Evolutionary conservation across 805 yeast genomes (phyloP).

Genomic region (Suhomyces canberraensis): DNA sequence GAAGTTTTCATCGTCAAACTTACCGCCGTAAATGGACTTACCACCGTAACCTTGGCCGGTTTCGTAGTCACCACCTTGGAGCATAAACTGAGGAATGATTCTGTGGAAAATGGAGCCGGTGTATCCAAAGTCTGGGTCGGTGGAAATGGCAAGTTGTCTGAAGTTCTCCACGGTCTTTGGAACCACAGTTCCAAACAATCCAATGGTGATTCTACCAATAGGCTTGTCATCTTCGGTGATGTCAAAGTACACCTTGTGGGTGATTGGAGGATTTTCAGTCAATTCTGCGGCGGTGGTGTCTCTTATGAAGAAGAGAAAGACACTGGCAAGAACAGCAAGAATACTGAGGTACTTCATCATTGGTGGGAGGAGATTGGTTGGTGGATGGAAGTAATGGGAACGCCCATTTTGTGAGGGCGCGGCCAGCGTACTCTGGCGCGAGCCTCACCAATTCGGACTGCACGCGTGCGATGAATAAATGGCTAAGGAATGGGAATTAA

Average conservation of each 20-base stretch:
- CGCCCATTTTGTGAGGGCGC: too few species aligned
- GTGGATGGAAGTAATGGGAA: too few species aligned
- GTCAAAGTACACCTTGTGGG: conserved; percentile 84
- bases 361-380: neutral
- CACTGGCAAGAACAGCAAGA: conserved; percentile 11
- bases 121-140: conserved; percentile 63
- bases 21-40: conserved; percentile 71
- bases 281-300: conserved; percentile 9
- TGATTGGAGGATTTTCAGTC: conserved; percentile 52
- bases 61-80: conserved; percentile 87
- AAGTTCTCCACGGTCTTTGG: conserved; percentile 87
- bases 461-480: too few species aligned
- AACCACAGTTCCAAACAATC: conserved; percentile 80
- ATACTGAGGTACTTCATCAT: conserved; percentile 13
- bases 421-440: too few species aligned
- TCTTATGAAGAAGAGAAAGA: conserved; percentile 10
- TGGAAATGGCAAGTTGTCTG: conserved; percentile 60
- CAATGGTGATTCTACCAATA: conserved; percentile 82
- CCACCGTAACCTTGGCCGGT: conserved; percentile 76
- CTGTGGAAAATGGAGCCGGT: conserved; percentile 67
- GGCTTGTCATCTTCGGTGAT: conserved; percentile 72
- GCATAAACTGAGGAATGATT: conserved; percentile 68
- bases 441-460: too few species aligned
- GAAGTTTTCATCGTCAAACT: conserved; percentile 77
- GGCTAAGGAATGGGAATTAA: too few species aligned